phyloP scores from a whole-genome alignment of 306 rosid species.

The Argentina anserina region DNA sequence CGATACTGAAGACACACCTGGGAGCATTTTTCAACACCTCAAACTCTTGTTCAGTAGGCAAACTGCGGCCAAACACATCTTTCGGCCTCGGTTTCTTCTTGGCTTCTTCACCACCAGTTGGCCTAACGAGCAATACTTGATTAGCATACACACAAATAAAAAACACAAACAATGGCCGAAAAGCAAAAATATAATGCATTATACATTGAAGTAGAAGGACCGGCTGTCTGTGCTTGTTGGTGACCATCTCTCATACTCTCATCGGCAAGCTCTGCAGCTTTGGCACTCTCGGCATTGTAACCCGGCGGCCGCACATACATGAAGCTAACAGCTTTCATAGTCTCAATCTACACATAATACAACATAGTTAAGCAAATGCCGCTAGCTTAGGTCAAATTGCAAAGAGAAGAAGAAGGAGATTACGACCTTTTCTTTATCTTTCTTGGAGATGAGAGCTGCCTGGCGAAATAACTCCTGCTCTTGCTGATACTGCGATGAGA shows the following conservation, averaged over 20 bases:
- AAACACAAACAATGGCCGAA: not conserved
- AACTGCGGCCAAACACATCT: constrained; percentile 89
- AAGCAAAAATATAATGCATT: not conserved
- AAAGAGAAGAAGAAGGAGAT: no score
- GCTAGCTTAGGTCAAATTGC: not conserved
- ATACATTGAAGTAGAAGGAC: constrained; percentile 52
- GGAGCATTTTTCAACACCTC: constrained; percentile 89
- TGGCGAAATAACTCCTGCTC: constrained; percentile 96
- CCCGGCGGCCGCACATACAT: constrained; percentile 99
- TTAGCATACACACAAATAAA: not conserved
- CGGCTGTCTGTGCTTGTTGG: constrained; percentile 22
- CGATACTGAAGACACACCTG: constrained; percentile 39
- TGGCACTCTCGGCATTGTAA: constrained; percentile 87
- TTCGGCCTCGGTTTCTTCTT: constrained; percentile 81
- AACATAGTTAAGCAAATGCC: not conserved
- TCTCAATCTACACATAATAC: constrained; percentile 52
- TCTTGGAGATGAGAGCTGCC: constrained; percentile 69
- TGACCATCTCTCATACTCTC: constrained; percentile 41
- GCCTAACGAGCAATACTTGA: constrained; percentile 8
- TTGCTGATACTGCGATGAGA: constrained; percentile 61
- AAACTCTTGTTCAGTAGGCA: constrained; percentile 91
- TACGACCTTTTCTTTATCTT: constrained; percentile 82
- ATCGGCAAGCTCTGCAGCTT: constrained; percentile 81
- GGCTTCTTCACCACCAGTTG: constrained; percentile 30
- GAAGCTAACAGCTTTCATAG: constrained; percentile 94